Base-by-base conservation (phyloP, 2,329 filamentous ascomycete species). In the Ascosphaera pollenicola region DNA sequence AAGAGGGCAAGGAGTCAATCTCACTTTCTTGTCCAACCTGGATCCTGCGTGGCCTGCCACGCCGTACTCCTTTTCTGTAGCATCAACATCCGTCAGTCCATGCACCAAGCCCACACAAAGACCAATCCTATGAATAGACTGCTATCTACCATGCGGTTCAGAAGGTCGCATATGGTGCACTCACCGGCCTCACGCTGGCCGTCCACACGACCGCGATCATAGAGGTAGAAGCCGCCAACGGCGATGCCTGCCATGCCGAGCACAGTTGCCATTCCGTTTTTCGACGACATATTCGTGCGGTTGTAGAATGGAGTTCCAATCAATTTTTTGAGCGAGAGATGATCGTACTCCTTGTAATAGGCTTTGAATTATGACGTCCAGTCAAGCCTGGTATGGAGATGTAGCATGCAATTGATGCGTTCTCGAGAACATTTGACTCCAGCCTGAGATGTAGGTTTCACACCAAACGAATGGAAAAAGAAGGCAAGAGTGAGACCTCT, bases 21-120 rank as follows among this genome's bases (percentile, higher is more conserved):
- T 35, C 34, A 35, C 34, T 18, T 35, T 35, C 15, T 18, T 16
- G 34, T 35, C 34, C n/a, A 35, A 18, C 15, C 15, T 35, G 7
- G 34, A 35, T 18, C 34, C 34, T 35, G 34, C 34, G 15, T 35
- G 34, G 34, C 34, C 34, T n/a, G 34, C 34, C 34, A 35, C 34
- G 34, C 34, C 34, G 34, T 35, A 35, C 34, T 16, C 15, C 7
- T 35, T n/a, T 18, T 35, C 34, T 35, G 34, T 28, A 7, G 24
- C 7, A 7, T 28, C 7, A 7, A 16, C 15, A 35, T 7, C 15
- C 15, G 17, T 35, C 34, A 35, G 34, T 18, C 34, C 17, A 18
- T 18, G 34, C 7, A 7, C 13, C 24, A 28, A 7, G n/a, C n/a
- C n/a, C n/a, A 31, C 28, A 28, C 13, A 7, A 28, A 7, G 13